Conservation (phyloP, 2,329 filamentous ascomycete genomes). For the Claviceps spartinae region DNA sequence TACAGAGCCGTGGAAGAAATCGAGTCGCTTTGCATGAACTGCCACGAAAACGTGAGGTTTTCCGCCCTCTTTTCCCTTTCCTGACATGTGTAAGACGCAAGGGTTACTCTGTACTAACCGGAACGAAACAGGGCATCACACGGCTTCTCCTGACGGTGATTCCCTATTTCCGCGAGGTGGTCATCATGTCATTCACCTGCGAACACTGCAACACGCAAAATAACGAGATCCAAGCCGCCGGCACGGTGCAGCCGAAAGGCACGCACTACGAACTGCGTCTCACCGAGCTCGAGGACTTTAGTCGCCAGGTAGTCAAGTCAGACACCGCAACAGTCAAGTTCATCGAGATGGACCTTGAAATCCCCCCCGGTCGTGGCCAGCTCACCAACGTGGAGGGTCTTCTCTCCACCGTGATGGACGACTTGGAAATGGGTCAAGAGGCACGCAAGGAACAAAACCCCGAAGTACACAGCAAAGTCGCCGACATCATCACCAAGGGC, state of each 20-base stretch:
- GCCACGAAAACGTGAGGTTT: constrained; percentile 56
- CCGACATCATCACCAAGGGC: constrained; percentile 59
- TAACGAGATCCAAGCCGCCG: constrained; percentile 86
- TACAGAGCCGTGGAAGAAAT: constrained; percentile 50
- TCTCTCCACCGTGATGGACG: constrained; percentile 61
- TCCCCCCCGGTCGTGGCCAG: constrained; percentile 80
- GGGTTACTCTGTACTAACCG: neutral
- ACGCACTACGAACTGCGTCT: constrained; percentile 72
- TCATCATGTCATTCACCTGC: constrained; percentile 94
- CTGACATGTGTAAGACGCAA: neutral
- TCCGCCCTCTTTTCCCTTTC: neutral
- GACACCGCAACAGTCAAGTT: constrained; percentile 77
- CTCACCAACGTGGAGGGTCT: constrained; percentile 90
- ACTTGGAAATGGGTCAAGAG: constrained; percentile 72
- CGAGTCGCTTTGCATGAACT: constrained; percentile 79
- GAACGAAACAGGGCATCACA: constrained; percentile 57
- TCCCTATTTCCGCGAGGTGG: constrained; percentile 93
- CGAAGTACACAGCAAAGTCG: constrained; percentile 66
- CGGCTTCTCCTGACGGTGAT: constrained; percentile 81
- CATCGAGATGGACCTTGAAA: constrained; percentile 84
- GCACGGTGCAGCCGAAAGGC: constrained; percentile 81
- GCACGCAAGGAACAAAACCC: constrained; percentile 63
- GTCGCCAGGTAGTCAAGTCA: constrained; percentile 81
- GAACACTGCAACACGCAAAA: constrained; percentile 80
- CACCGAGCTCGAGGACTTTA: constrained; percentile 59